phyloP scores from a whole-genome alignment of 352 stramenopile species.

The Lagenidium sp. region DNA sequence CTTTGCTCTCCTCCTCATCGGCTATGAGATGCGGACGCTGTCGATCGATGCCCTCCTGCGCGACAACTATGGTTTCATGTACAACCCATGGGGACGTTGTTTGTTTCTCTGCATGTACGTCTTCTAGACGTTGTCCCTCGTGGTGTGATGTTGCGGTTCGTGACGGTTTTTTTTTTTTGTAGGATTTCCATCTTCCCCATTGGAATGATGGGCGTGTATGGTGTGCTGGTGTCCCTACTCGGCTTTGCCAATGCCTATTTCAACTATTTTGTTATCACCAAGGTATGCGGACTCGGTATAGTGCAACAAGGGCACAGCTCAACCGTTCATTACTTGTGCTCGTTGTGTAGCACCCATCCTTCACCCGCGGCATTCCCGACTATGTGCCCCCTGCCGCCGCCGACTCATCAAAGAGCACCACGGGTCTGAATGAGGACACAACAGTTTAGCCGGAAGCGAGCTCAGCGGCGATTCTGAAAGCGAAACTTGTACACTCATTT shows the following conservation, averaged over 20 bases:
- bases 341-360: conserved; percentile 50
- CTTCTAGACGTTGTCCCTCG: not conserved
- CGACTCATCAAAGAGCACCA: conserved; percentile 17
- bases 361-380: conserved; percentile 75
- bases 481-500: no score
- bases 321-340: not conserved
- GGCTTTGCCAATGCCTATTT: conserved; percentile 86
- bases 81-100: conserved; percentile 81
- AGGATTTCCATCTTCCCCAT: conserved; percentile 88
- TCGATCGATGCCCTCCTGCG: conserved; percentile 59
- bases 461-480: no score
- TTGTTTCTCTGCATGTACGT: conserved; percentile 82
- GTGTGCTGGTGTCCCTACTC: conserved; percentile 60
- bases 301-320: no score
- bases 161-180: not conserved
- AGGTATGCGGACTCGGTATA: no score
- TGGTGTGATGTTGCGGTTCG: conserved; percentile 1
- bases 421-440: conserved; percentile 11
- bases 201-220: conserved; percentile 77
- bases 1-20: conserved; percentile 75
- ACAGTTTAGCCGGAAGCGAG: no score
- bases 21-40: conserved; percentile 74
- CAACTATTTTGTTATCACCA: conserved; percentile 87
- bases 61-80: conserved; percentile 85
- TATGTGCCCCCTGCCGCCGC: conserved; percentile 59